Base-by-base conservation (phyloP, 495 filamentous ascomycete genomes). In the Penicillium maclennaniae region DNA sequence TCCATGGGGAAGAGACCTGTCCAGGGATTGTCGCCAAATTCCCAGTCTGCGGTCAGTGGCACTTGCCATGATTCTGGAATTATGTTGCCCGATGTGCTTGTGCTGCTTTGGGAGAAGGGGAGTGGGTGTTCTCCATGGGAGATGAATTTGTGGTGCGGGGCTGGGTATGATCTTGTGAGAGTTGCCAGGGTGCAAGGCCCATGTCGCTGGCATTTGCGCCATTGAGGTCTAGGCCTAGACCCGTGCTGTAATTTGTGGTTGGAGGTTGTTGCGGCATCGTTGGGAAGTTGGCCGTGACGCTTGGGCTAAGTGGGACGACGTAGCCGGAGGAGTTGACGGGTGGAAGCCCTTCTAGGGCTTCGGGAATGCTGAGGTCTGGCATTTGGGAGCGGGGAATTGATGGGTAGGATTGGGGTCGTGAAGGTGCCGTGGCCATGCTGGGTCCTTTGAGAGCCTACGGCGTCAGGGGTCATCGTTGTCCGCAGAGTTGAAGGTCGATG, bases 251-350 rank as follows among this genome's bases (percentile, higher is more conserved):
- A 21, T 49, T 45, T 52, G 56, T n/a, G n/a, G 48, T 44, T 42
- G 54, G 34, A 39, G 53, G 38, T 42, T 43, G 47, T 45, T 54
- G 17, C 38, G 44, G 41, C 7, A 48, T 41, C 25, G 53, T 41
- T 50, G 47, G 42, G 15, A 43, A 40, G 36, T 39, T n/a, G 20
- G 54, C 34, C 28, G 47, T 51, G 31, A 38, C 39, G 42, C 25
- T 39, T 41, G 55, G 64, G 50, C 67, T 67, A n/a, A 70, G 51
- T 7, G 66, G 69, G 9, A 75, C 66, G 41, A 75, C 65, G 49
- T 75, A 75, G 28, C 72, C 72, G 1, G 57, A 61, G 7, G 69
- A 75, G 51, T 75, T 72, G 56, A 75, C 55, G 0, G 60, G 68
- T 6, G 70, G 70, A 0, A 75, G 50, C 15, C 70, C 72, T 41